Conservation (phyloP, 306 rosid genomes). For the Malus orientalis region DNA sequence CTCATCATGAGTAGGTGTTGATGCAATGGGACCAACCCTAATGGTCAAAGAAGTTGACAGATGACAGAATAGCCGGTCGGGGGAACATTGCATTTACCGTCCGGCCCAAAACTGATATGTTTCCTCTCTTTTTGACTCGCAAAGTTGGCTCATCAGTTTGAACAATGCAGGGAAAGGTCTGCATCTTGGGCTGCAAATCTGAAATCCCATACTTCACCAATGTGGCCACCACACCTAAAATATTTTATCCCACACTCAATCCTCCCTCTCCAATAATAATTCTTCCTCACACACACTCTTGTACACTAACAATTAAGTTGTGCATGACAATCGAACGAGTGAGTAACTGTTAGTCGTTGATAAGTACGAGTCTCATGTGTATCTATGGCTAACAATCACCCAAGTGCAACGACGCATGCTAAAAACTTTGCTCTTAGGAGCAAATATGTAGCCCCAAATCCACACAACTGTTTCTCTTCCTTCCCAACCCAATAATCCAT, state of each 20-base stretch:
- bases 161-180: conserved; percentile 22
- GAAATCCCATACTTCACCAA: conserved; percentile 17
- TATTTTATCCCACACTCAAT: neutral
- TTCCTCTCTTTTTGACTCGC: neutral
- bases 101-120: neutral
- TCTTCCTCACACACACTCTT: neutral
- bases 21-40: neutral
- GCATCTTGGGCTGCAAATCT: conserved; percentile 25
- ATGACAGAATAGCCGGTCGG: neutral
- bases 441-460: neutral
- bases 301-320: neutral
- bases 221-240: conserved; percentile 5
- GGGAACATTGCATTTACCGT: neutral
- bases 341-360: too few species aligned
- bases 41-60: neutral
- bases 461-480: neutral
- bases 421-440: too few species aligned
- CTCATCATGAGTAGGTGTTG: neutral
- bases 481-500: neutral
- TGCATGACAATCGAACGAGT: neutral
- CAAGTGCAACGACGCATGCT: too few species aligned
- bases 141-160: neutral
- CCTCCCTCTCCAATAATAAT: neutral
- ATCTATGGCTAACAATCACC: too few species aligned
- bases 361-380: neutral